Evolutionary conservation across 2,329 filamentous ascomycete genomes (phyloP).

Genomic region (Kalmusia sp.): DNA sequence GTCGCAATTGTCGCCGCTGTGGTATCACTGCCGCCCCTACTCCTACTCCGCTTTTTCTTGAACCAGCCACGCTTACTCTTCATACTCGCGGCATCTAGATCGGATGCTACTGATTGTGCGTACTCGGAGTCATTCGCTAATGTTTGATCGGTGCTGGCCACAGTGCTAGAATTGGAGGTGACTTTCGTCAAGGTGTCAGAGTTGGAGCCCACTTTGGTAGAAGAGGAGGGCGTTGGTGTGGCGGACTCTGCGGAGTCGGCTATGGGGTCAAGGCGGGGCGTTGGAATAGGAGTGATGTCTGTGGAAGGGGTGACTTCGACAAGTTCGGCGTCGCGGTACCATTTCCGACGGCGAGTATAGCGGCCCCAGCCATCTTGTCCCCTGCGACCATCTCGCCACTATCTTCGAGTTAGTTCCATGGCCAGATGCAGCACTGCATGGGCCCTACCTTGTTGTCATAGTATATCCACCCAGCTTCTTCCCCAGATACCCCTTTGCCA

Average conservation of each 20-base stretch:
- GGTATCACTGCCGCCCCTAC: conserved; percentile 37
- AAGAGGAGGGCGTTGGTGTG: conserved; percentile 11
- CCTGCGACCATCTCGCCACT: conserved; percentile 90
- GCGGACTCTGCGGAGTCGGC: conserved; percentile 29
- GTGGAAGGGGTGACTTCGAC: conserved; percentile 70
- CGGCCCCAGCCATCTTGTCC: conserved; percentile 91
- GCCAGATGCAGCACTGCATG: neutral
- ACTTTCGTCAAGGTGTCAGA: conserved; percentile 28
- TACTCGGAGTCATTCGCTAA: conserved; percentile 35
- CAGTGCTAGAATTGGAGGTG: conserved; percentile 32
- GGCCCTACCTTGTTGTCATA: conserved; percentile 88
- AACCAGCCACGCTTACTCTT: conserved; percentile 46
- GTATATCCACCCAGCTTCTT: conserved; percentile 88
- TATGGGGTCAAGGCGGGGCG: conserved; percentile 44
- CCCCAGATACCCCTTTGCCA: conserved; percentile 46
- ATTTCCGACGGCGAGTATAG: conserved; percentile 92
- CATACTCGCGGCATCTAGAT: conserved; percentile 40
- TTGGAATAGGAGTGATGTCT: conserved; percentile 53
- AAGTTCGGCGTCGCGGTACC: conserved; percentile 95
- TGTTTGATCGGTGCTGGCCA: conserved; percentile 31
- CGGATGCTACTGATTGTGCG: conserved; percentile 30
- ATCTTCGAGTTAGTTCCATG: conserved; percentile 17
- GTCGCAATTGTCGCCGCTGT: conserved; percentile 39
- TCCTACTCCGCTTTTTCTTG: conserved; percentile 38
- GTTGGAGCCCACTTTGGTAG: conserved; percentile 13